phyloP scores from a whole-genome alignment of 2,329 filamentous ascomycete species.

The Penicillium hesseltinei region DNA sequence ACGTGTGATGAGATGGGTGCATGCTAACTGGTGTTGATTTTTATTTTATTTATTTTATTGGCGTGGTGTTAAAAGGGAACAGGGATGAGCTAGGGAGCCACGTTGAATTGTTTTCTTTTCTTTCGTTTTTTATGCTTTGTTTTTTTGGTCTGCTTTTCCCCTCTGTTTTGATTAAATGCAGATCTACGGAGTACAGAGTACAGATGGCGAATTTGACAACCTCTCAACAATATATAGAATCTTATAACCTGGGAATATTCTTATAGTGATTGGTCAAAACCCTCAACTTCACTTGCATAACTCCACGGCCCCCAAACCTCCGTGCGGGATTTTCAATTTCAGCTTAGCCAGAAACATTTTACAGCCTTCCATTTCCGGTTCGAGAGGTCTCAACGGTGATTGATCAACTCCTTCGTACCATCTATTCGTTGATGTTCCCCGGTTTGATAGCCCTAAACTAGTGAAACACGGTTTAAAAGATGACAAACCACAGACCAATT shows the following conservation, averaged over 20 bases:
- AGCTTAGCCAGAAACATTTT: neutral
- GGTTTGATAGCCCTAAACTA: neutral
- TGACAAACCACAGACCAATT: neutral
- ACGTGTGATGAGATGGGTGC: slow-evolving; percentile 14
- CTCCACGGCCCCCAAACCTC: slow-evolving; percentile 11
- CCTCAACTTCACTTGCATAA: neutral
- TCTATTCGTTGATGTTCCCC: neutral
- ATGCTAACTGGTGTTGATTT: slow-evolving; percentile 10
- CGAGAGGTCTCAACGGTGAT: neutral
- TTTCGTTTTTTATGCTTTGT: neutral
- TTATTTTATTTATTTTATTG: slow-evolving; percentile 3
- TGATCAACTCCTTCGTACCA: too few species aligned
- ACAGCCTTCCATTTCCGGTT: neutral
- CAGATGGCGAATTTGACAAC: slow-evolving; percentile 1
- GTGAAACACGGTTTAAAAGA: neutral
- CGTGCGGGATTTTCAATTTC: slow-evolving; percentile 7
- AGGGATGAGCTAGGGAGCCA: slow-evolving; percentile 5
- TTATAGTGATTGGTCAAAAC: neutral
- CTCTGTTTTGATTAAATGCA: slow-evolving; percentile 1
- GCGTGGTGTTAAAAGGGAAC: slow-evolving; percentile 7
- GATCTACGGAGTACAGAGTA: neutral
- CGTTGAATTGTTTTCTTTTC: neutral
- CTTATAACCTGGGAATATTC: neutral
- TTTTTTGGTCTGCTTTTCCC: neutral
- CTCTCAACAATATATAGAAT: neutral